Base-by-base conservation (phyloP, 306 rosid species). In the Comarum palustre region DNA sequence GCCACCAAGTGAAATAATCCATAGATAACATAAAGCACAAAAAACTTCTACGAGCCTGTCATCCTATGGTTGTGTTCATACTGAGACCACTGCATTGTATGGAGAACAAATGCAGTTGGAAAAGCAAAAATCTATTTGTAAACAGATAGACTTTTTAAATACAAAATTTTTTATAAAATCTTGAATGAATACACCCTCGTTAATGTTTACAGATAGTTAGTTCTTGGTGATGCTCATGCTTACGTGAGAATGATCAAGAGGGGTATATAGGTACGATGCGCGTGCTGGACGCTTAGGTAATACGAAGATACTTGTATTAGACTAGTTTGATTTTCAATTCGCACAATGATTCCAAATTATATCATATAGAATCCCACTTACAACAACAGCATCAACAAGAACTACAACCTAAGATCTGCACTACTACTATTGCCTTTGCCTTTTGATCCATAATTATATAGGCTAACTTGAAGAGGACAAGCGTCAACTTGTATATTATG, bases 341-440 rank as follows among this genome's bases (percentile, higher is more conserved):
- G 17, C 70, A 32, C 77, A 80, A 88, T 86, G 77, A 88, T 85
- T 80, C 65, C 77, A 52, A 67, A 45, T 36, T 71, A 86, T 73
- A 84, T 84, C 80, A 84, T 66, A 84, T 86, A 74, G 67, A 69
- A 75, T 31, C 75, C 90, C 90, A 81, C 89, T 81, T 70, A 0
- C 81, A 67, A 74, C 76, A 31, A 60, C 2, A 60, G 63, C 38
- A 57, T 57, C 34, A 57, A 25, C n/a, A 13, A 58, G 19, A 57
- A 75, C 79, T 68, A 82, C 84, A 46, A 64, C 69, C 63, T 3
- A 48, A 68, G 69, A 64, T 19, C 68, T 64, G 48, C 48, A 64
- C 47, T 39, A 29, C 47, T 39, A 29, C 38, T 32, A 3, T 39
- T 6, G 10, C 13, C 45, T 9, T 4, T 62, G 5, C 45, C 68